phyloP scores from a whole-genome alignment of 2,329 filamentous ascomycete genomes.

The Aspergillus transmontanensis region DNA sequence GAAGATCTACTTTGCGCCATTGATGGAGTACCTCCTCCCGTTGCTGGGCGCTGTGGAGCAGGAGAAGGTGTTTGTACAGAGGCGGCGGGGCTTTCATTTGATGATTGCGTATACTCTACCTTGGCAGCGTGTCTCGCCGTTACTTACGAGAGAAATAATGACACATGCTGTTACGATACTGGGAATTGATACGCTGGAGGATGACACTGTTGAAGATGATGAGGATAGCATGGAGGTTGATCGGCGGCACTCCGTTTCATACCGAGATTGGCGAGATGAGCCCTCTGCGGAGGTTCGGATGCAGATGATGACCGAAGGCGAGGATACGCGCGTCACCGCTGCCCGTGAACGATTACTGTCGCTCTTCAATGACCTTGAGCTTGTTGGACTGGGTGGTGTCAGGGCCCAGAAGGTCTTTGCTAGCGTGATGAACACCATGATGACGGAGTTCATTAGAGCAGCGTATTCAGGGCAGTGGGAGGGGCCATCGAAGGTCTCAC shows the following conservation, averaged over 20 bases:
- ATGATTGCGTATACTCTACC: constrained; percentile 52
- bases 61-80: constrained; percentile 35
- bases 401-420: constrained; percentile 61
- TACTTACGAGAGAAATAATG: constrained; percentile 49
- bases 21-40: constrained; percentile 38
- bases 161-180: constrained; percentile 47
- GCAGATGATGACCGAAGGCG: constrained; percentile 38
- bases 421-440: constrained; percentile 58
- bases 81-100: constrained; percentile 49
- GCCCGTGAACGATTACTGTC: constrained; percentile 38
- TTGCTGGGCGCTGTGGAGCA: constrained; percentile 28
- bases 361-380: constrained; percentile 50
- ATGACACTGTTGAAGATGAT: constrained; percentile 24
- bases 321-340: constrained; percentile 30
- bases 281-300: constrained; percentile 29
- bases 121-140: constrained; percentile 43
- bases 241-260: constrained; percentile 38
- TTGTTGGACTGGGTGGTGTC: constrained; percentile 58
- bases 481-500: constrained; percentile 49
- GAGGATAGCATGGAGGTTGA: constrained; percentile 44
- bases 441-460: constrained; percentile 59
- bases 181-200: constrained; percentile 37
- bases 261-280: constrained; percentile 39
- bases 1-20: constrained; percentile 40
- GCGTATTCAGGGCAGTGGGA: constrained; percentile 62